phyloP scores from a whole-genome alignment of 768 basidiomycete genomes.

The Grammothele lineata region DNA sequence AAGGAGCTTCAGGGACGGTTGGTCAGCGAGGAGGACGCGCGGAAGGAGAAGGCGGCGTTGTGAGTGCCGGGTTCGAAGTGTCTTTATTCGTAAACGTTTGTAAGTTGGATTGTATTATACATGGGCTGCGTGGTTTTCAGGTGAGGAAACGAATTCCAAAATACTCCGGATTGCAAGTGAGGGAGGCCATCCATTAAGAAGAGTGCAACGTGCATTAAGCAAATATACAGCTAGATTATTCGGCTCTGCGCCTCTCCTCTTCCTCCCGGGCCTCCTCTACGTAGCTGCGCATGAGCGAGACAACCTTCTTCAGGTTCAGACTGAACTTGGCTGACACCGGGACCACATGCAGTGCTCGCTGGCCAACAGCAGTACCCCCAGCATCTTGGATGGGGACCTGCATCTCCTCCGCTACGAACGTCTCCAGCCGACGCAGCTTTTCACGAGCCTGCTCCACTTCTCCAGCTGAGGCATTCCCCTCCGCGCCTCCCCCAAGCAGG shows the following conservation, averaged over 20 bases:
- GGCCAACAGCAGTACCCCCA: constrained; percentile 20
- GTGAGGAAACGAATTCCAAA: too few relatives aligned
- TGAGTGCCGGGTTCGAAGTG: too few relatives aligned
- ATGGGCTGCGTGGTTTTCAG: too few relatives aligned
- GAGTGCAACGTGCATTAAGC: too few relatives aligned
- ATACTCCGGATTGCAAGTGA: too few relatives aligned
- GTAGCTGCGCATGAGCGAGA: constrained; percentile 63
- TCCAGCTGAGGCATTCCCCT: constrained; percentile 39
- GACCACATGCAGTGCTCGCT: constrained; percentile 57
- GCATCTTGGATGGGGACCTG: constrained; percentile 16
- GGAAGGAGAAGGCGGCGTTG: constrained; percentile 27
- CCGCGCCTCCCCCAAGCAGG: constrained; percentile 52
- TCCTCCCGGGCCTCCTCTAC: constrained; percentile 45
- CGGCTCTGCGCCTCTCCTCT: too few relatives aligned
- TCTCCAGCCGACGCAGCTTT: constrained; percentile 54
- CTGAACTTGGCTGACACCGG: constrained; percentile 84
- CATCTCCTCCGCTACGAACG: constrained; percentile 51
- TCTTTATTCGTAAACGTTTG: too few relatives aligned
- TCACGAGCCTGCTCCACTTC: constrained; percentile 49
- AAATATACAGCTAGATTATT: too few relatives aligned
- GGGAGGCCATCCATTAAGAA: too few relatives aligned
- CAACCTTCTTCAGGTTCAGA: constrained; percentile 71
- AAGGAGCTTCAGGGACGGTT: constrained; percentile 51
- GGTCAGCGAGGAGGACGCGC: constrained; percentile 64
- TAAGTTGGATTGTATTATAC: too few relatives aligned